phyloP scores from a whole-genome alignment of 1,139 yeast genomes.

The Arxiozyma slooffiae region DNA sequence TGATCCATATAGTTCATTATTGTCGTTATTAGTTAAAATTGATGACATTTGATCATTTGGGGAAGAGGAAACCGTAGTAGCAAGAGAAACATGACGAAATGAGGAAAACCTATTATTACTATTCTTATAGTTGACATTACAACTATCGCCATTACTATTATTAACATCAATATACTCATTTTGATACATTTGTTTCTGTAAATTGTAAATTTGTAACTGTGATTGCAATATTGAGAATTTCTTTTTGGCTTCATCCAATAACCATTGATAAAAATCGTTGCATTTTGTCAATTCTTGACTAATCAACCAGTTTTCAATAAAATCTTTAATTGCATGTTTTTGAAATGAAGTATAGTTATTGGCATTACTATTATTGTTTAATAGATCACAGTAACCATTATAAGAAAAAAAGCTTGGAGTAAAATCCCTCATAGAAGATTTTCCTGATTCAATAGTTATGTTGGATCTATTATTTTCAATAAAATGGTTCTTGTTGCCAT shows the following conservation, averaged over 20 bases:
- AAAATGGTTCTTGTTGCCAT: background rate
- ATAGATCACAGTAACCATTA: background rate
- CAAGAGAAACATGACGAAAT: background rate
- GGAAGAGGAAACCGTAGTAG: background rate
- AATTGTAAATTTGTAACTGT: conserved; percentile 19
- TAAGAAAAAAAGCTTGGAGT: too few relatives aligned
- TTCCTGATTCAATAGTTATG: too few relatives aligned
- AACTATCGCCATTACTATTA: background rate
- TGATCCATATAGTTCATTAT: conserved; percentile 1
- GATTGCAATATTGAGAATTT: conserved; percentile 17
- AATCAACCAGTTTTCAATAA: conserved; percentile 28
- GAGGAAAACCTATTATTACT: background rate
- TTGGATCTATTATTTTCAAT: background rate
- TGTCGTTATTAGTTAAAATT: background rate
- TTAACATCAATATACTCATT: background rate
- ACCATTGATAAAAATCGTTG: conserved; percentile 29
- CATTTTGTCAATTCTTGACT: conserved; percentile 25
- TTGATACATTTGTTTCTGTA: conserved; percentile 9
- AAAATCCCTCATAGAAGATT: background rate
- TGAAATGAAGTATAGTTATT: conserved; percentile 14
- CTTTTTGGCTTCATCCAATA: conserved; percentile 20
- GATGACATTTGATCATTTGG: background rate
- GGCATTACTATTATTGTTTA: conserved; percentile 1
- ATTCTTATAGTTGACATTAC: background rate
- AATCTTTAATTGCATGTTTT: conserved; percentile 20